Percentiles rank a stretch among this genome's conserved stretches.
phyloP scores from a whole-genome alignment of 2,329 filamentous ascomycete species.

The Talaromyces sp. region DNA sequence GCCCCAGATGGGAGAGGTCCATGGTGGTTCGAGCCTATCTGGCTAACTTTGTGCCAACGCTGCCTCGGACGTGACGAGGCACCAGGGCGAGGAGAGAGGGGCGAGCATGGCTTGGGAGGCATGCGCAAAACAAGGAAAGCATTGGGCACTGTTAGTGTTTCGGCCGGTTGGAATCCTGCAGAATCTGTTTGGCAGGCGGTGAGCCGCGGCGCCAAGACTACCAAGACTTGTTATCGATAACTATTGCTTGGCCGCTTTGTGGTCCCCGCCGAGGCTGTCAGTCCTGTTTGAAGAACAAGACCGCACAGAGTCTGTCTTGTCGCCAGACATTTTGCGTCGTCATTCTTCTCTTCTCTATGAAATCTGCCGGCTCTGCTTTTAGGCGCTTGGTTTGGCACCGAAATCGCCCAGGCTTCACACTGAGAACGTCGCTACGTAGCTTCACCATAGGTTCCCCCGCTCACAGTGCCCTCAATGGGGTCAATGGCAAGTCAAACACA shows the following conservation, averaged over 20 bases:
- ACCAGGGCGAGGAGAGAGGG: not conserved
- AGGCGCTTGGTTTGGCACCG: not conserved
- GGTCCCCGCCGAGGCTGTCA: not conserved
- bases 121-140: not conserved
- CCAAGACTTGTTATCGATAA: not conserved
- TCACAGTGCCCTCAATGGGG: constrained; percentile 13
- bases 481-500: constrained; percentile 19
- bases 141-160: not conserved
- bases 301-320: not conserved
- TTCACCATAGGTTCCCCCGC: constrained; percentile 17
- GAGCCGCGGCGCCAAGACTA: not conserved
- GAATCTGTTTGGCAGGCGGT: not conserved
- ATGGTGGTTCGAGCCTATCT: constrained; percentile 14
- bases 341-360: not conserved
- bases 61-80: not conserved
- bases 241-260: not conserved
- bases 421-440: constrained; percentile 8
- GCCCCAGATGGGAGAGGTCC: constrained; percentile 29
- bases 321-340: too few relatives aligned
- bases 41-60: not conserved
- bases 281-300: not conserved
- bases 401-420: not conserved
- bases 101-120: not conserved
- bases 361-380: not conserved
- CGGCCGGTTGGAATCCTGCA: not conserved